Conservation (phyloP, 495 filamentous ascomycete genomes). For the Aspergillus sparsus region DNA sequence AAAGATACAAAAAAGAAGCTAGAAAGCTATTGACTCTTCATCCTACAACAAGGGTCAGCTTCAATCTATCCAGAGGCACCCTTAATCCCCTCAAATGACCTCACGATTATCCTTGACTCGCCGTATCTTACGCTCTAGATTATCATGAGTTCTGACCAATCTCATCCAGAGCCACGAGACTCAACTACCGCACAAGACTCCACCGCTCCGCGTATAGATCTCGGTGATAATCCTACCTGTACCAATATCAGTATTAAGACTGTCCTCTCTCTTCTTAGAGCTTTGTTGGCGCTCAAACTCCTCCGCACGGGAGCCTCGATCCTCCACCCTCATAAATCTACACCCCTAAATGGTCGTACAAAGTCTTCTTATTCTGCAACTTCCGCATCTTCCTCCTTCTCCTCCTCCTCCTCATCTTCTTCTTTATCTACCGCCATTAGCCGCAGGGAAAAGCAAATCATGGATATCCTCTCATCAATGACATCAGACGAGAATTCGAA, state of each 20-base stretch:
- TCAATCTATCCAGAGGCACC: not conserved
- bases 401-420: too few relatives aligned
- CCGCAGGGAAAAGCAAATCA: constrained; percentile 23
- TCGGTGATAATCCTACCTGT: not conserved
- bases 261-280: constrained; percentile 9
- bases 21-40: too few relatives aligned
- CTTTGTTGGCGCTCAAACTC: constrained; percentile 16
- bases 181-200: constrained; percentile 1
- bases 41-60: not conserved
- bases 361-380: too few relatives aligned
- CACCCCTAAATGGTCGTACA: not conserved
- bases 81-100: not conserved
- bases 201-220: not conserved
- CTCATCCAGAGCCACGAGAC: not conserved
- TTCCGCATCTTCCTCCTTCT: too few relatives aligned
- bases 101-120: not conserved
- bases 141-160: not conserved
- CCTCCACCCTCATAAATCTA: not conserved
- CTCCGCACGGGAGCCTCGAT: constrained; percentile 16
- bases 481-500: constrained; percentile 7
- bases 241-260: constrained; percentile 4
- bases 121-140: not conserved
- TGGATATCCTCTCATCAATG: constrained; percentile 18
- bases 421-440: constrained; percentile 10
- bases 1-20: too few relatives aligned